A percentile compares a stretch with the other conserved stretches of the same genome.
Evolutionary conservation across 108 stramenopile species (phyloP).

Genomic region (Skeletonema potamos): DNA sequence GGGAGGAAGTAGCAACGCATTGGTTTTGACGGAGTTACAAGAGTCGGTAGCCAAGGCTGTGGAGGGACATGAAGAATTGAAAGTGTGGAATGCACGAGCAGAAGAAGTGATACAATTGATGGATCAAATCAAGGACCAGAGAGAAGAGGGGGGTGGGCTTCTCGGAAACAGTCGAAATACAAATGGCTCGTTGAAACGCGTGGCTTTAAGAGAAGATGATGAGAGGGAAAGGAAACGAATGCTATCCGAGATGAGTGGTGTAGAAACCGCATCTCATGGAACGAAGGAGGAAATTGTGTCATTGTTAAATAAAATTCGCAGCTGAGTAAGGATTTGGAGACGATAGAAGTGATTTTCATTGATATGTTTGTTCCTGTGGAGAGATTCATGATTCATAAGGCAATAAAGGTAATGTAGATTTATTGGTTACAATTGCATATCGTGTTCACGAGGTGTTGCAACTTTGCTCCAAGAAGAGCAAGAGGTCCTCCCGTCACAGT

Average conservation of each 20-base stretch:
- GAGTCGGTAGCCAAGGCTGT: slow-evolving; percentile 16
- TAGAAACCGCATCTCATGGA: slow-evolving; percentile 5
- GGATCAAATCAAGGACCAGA: slow-evolving; percentile 38
- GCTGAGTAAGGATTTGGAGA: neutral
- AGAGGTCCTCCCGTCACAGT: slow-evolving; percentile 19
- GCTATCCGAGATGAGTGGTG: slow-evolving; percentile 6
- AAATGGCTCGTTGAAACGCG: neutral
- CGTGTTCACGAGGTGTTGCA: slow-evolving; percentile 23
- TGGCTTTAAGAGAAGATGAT: slow-evolving; percentile 13
- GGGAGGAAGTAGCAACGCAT: neutral
- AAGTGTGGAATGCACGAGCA: slow-evolving; percentile 25
- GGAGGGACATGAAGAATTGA: slow-evolving; percentile 33
- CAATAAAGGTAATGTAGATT: neutral
- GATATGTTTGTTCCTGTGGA: neutral
- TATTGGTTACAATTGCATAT: slow-evolving; percentile 1
- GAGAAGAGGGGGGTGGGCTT: slow-evolving; percentile 4
- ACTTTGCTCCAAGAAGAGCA: slow-evolving; percentile 22
- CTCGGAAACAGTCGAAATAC: neutral
- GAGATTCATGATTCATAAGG: neutral
- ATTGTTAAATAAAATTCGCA: slow-evolving; percentile 24
- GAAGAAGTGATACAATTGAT: slow-evolving; percentile 33
- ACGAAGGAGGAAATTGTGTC: slow-evolving; percentile 16
- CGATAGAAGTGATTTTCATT: neutral
- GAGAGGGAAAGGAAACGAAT: slow-evolving; percentile 18
- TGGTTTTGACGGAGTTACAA: slow-evolving; percentile 7